Conservation (phyloP, 2,329 filamentous ascomycete genomes). For the Cercospora janseana region DNA sequence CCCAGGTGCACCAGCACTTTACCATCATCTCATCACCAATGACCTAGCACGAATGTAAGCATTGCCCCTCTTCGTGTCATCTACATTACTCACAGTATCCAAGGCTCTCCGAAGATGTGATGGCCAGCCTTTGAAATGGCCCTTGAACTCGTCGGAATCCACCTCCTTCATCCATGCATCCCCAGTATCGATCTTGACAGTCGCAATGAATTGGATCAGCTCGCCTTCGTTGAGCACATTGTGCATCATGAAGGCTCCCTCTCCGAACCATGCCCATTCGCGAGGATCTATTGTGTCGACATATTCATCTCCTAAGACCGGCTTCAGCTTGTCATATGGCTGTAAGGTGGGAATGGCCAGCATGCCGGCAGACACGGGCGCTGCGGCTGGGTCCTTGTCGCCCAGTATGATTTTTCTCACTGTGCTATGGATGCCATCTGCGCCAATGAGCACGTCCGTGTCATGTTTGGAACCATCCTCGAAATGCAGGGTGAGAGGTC, state of each 20-base stretch:
- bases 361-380: slow-evolving; percentile 14
- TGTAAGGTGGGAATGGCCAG: slow-evolving; percentile 14
- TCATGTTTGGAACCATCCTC: slow-evolving; percentile 7
- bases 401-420: slow-evolving; percentile 20
- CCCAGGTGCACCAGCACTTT: slow-evolving; percentile 39
- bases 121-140: slow-evolving; percentile 11
- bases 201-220: slow-evolving; percentile 16
- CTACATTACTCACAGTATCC: neutral
- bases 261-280: slow-evolving; percentile 18
- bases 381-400: slow-evolving; percentile 14
- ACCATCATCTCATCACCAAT: slow-evolving; percentile 2
- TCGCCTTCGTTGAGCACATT: slow-evolving; percentile 17
- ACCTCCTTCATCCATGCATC: slow-evolving; percentile 19
- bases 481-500: slow-evolving; percentile 12
- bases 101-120: slow-evolving; percentile 13
- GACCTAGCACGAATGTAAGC: slow-evolving; percentile 6
- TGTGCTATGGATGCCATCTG: slow-evolving; percentile 19
- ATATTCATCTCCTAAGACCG: slow-evolving; percentile 13
- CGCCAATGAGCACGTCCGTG: slow-evolving; percentile 18
- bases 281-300: slow-evolving; percentile 16
- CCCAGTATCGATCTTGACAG: slow-evolving; percentile 9
- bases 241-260: slow-evolving; percentile 19
- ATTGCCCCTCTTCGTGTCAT: neutral
- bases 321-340: slow-evolving; percentile 20
- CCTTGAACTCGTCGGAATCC: slow-evolving; percentile 6